Conservation (phyloP, 495 filamentous ascomycete genomes). For the Hyaloscypha finlandica region DNA sequence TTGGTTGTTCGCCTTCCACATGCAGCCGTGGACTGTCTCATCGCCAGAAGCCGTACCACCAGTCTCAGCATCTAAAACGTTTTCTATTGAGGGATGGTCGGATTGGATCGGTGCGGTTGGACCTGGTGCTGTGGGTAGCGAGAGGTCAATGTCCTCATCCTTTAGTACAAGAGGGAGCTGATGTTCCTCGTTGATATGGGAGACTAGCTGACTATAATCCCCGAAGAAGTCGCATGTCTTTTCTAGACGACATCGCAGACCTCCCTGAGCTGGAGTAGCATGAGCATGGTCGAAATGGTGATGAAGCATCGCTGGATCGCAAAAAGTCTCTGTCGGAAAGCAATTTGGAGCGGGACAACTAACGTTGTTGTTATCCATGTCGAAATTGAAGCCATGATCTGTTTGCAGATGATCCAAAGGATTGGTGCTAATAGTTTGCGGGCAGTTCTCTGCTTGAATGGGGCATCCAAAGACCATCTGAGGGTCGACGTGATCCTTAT, state of each 20-base stretch:
- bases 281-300: slow-evolving; percentile 30
- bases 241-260: slow-evolving; percentile 22
- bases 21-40: slow-evolving; percentile 30
- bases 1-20: slow-evolving; percentile 34
- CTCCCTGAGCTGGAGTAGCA: slow-evolving; percentile 18
- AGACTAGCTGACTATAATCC: slow-evolving; percentile 20
- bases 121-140: slow-evolving; percentile 17
- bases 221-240: slow-evolving; percentile 19
- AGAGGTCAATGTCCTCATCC: slow-evolving; percentile 21
- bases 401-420: slow-evolving; percentile 27
- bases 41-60: slow-evolving; percentile 13
- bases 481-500: slow-evolving; percentile 28
- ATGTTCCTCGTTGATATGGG: slow-evolving; percentile 24
- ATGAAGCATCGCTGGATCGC: slow-evolving; percentile 24
- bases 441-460: slow-evolving; percentile 18
- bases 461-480: slow-evolving; percentile 28
- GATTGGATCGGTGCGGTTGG: slow-evolving; percentile 1
- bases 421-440: slow-evolving; percentile 14
- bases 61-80: neutral
- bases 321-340: slow-evolving; percentile 17
- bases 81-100: neutral
- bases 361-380: slow-evolving; percentile 11
- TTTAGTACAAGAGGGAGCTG: slow-evolving; percentile 16
- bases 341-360: slow-evolving; percentile 27
- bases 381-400: slow-evolving; percentile 26